phyloP scores from a whole-genome alignment of 2,329 filamentous ascomycete species.

The Aspergillus chevalieri region DNA sequence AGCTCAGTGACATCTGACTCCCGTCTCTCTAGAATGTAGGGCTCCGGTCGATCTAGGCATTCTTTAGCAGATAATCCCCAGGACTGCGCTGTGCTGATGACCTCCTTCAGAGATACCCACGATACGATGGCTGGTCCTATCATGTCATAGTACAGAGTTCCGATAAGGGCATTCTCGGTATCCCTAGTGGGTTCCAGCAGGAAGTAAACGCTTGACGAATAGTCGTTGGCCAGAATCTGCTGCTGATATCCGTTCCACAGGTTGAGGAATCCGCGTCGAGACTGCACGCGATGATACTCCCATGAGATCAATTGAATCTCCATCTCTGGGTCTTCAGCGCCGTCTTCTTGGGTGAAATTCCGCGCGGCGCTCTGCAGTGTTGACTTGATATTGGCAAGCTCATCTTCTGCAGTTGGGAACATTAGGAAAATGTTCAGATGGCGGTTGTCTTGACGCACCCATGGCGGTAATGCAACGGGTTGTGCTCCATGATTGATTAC shows the following conservation, averaged over 20 bases:
- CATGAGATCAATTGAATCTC: background rate
- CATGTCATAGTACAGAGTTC: background rate
- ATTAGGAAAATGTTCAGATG: background rate
- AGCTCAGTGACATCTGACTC: background rate
- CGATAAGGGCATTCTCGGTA: background rate
- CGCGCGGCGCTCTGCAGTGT: background rate
- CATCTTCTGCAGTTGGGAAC: background rate
- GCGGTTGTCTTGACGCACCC: background rate
- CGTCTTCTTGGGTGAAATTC: background rate
- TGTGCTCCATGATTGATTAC: background rate
- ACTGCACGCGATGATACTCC: background rate
- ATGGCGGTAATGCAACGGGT: background rate
- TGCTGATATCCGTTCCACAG: background rate
- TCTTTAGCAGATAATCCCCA: background rate
- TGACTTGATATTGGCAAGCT: background rate
- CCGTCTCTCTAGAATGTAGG: background rate
- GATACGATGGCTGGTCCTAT: background rate
- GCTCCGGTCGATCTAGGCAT: background rate
- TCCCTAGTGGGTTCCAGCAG: background rate
- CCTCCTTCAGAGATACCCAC: background rate
- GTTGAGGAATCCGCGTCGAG: background rate
- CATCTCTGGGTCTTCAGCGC: background rate
- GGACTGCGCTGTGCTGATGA: background rate
- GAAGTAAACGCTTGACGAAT: background rate
- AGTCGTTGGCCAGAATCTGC: background rate